phyloP scores from a whole-genome alignment of 768 basidiomycete genomes.

The Ramaria sp. region DNA sequence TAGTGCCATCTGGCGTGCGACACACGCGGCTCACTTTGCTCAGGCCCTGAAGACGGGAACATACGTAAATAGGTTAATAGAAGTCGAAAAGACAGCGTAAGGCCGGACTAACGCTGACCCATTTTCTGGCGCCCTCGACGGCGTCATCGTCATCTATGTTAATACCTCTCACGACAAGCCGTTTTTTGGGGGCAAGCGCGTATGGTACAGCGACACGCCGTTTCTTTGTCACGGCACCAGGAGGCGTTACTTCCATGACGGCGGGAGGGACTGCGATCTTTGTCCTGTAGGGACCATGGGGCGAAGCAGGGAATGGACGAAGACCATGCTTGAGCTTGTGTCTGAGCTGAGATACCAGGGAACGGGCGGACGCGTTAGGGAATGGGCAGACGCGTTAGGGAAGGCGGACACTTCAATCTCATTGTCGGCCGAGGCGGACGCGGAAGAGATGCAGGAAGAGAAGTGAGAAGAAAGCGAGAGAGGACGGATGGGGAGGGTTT shows the following conservation, averaged over 20 bases:
- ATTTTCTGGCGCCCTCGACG: not conserved
- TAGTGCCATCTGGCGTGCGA: slow-evolving; percentile 1
- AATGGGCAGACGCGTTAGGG: too few relatives aligned
- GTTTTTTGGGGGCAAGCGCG: not conserved
- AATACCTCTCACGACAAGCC: not conserved
- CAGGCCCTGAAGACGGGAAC: not conserved
- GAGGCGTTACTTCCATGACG: not conserved
- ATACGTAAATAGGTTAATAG: too few relatives aligned
- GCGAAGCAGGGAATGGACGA: not conserved
- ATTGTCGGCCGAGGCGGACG: too few relatives aligned
- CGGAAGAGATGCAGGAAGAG: too few relatives aligned
- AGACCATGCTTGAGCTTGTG: too few relatives aligned
- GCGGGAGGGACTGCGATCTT: not conserved
- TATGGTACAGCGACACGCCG: not conserved
- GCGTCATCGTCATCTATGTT: not conserved
- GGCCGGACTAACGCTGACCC: not conserved
- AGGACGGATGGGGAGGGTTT: too few relatives aligned
- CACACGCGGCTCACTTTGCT: not conserved
- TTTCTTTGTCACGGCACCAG: not conserved
- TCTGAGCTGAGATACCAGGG: too few relatives aligned
- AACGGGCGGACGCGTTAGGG: too few relatives aligned
- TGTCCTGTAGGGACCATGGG: not conserved
- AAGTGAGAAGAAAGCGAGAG: too few relatives aligned
- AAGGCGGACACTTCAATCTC: too few relatives aligned
- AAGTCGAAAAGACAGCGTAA: not conserved